Percentiles rank a stretch among this genome's conserved stretches.
Conservation (phyloP, 1,139 yeast genomes). For the Magnusiomyces tetraspermus region DNA sequence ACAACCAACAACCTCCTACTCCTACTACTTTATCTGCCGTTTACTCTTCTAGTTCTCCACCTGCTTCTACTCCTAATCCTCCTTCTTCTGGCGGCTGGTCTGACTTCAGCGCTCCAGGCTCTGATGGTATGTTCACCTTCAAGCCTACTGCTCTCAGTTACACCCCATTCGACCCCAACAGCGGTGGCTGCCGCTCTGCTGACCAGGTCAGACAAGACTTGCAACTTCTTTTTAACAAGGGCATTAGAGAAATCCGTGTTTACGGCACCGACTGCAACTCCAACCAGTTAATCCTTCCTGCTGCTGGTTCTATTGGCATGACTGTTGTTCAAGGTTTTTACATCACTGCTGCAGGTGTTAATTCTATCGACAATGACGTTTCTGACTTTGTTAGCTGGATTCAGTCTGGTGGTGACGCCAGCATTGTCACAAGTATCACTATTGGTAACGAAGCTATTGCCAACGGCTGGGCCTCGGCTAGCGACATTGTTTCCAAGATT, state of each 20-base stretch:
- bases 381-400: slow-evolving; percentile 42
- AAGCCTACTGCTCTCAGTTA: slow-evolving; percentile 57
- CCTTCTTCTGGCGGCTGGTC: neutral
- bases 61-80: neutral
- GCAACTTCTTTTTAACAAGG: slow-evolving; percentile 45
- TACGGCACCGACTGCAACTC: slow-evolving; percentile 84
- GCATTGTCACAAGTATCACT: slow-evolving; percentile 59
- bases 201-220: slow-evolving; percentile 52
- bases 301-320: slow-evolving; percentile 49
- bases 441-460: slow-evolving; percentile 82
- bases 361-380: slow-evolving; percentile 57
- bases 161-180: slow-evolving; percentile 64
- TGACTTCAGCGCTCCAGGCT: neutral
- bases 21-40: neutral
- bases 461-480: slow-evolving; percentile 48
- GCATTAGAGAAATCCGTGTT: slow-evolving; percentile 57
- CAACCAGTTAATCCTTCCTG: slow-evolving; percentile 54
- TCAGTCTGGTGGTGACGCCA: slow-evolving; percentile 44
- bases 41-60: neutral
- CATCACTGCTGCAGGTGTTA: slow-evolving; percentile 53
- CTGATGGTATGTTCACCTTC: slow-evolving; percentile 18
- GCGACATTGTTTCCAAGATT: slow-evolving; percentile 54
- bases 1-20: neutral
- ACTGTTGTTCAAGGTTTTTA: slow-evolving; percentile 81
- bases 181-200: slow-evolving; percentile 55